These are phyloP conservation scores for Didymella sp. DNA, from an alignment of 2,329 filamentous ascomycete genomes.

Conservation along the genomic window DNA sequence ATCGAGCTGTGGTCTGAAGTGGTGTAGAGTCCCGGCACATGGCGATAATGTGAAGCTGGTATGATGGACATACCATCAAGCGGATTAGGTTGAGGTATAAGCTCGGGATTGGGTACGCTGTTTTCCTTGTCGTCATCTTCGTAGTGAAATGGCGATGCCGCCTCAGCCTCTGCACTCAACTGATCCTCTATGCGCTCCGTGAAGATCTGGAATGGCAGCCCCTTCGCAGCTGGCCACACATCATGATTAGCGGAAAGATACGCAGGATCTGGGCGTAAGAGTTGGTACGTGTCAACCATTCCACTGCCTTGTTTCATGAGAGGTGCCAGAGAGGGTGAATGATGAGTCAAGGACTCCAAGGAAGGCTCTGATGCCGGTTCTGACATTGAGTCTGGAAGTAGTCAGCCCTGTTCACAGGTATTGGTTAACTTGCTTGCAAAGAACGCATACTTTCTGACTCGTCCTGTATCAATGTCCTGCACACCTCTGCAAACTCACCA, in stretches of 20 bases:
- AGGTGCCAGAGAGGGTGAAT: not conserved
- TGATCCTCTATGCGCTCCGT: conserved; percentile 30
- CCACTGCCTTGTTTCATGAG: not conserved
- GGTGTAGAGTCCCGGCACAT: not conserved
- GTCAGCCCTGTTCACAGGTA: not conserved
- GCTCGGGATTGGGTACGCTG: conserved; percentile 7
- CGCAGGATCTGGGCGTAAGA: not conserved
- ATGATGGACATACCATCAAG: conserved; percentile 22
- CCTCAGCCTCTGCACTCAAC: conserved; percentile 24
- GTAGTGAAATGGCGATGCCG: conserved; percentile 26
- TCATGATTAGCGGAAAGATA: not conserved
- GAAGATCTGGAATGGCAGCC: conserved; percentile 26
- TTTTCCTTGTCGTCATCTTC: conserved; percentile 38
- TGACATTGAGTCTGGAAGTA: not conserved
- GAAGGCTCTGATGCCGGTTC: not conserved
- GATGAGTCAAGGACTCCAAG: not conserved
- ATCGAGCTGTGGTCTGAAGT: conserved; percentile 1
- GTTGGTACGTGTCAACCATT: not conserved
- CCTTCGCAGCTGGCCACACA: conserved; percentile 17
- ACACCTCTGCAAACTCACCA: not conserved
- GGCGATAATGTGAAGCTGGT: conserved; percentile 24
- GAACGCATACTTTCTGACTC: not conserved
- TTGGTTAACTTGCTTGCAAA: not conserved
- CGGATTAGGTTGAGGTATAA: conserved; percentile 4
- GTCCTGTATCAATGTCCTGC: not conserved